Evolutionary conservation across 768 basidiomycete species (phyloP).

Genomic region (Mycena albidolilacea): DNA sequence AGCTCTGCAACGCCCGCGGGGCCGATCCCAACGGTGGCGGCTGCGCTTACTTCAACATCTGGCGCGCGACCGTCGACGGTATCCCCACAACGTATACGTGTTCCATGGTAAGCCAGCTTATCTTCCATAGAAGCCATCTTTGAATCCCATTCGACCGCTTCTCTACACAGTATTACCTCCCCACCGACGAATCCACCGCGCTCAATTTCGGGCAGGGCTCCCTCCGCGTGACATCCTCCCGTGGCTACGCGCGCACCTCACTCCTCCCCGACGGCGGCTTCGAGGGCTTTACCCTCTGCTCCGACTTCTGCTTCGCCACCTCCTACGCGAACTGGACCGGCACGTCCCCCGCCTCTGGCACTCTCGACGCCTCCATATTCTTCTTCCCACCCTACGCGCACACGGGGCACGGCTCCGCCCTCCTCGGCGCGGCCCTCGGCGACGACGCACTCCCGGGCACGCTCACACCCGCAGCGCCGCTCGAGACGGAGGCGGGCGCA

Average conservation of each 20-base stretch:
- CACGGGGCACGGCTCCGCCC: constrained; percentile 54
- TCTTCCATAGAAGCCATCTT: background rate
- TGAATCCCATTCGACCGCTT: too few species aligned
- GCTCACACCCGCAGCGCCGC: constrained; percentile 49
- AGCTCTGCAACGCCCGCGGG: constrained; percentile 60
- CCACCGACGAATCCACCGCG: constrained; percentile 60
- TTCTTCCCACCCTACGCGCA: constrained; percentile 58
- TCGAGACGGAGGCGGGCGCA: constrained; percentile 54
- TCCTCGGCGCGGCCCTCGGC: constrained; percentile 61
- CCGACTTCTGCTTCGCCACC: constrained; percentile 58
- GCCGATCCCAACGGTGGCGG: constrained; percentile 59
- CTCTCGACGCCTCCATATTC: constrained; percentile 61
- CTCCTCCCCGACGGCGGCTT: constrained; percentile 59
- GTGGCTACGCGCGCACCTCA: constrained; percentile 60
- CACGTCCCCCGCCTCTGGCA: constrained; percentile 52
- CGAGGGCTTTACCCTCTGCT: constrained; percentile 56
- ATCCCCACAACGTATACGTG: constrained; percentile 65
- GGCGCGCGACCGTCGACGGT: constrained; percentile 63
- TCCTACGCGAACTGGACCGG: constrained; percentile 59
- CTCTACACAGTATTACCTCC: constrained; percentile 57
- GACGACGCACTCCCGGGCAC: constrained; percentile 56
- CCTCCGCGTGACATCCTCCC: constrained; percentile 62
- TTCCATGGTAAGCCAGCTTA: constrained; percentile 56
- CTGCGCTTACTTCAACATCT: constrained; percentile 69
- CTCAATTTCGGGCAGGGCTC: constrained; percentile 63